A percentile compares a stretch with the other conserved stretches of the same genome.
Evolutionary conservation across 352 stramenopile species (phyloP).

Genomic region (Thraustochytrium sp.): DNA sequence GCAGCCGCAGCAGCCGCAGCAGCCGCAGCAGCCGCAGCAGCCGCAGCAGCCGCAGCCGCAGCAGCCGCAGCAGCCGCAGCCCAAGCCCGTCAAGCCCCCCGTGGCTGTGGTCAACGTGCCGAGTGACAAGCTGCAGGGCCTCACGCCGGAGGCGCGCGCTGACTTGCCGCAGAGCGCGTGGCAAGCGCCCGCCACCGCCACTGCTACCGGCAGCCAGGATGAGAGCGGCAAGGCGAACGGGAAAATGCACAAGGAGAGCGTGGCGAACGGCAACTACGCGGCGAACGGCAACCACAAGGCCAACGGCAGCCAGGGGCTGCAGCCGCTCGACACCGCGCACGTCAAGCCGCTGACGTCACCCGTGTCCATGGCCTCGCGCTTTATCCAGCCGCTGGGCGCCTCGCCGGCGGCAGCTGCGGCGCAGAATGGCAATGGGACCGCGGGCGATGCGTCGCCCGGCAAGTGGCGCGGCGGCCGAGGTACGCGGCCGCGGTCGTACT

Average conservation of each 20-base stretch:
- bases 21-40: background rate
- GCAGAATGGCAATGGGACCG: background rate
- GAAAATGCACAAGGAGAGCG: no score
- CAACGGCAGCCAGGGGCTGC: background rate
- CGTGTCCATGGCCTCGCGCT: constrained; percentile 14
- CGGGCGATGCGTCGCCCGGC: background rate
- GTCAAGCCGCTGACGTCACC: background rate
- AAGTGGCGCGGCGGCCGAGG: background rate
- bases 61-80: background rate
- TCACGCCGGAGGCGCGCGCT: background rate
- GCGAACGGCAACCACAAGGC: no score
- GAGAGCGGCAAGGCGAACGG: no score
- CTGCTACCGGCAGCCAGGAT: no score
- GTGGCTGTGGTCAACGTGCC: background rate
- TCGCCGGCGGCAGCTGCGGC: background rate
- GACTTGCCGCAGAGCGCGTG: background rate
- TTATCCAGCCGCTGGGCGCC: background rate
- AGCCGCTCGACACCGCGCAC: background rate
- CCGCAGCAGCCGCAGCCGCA: background rate
- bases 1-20: background rate
- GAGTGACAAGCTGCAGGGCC: background rate
- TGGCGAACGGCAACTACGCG: background rate
- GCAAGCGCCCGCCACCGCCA: background rate
- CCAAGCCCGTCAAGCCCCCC: no score
- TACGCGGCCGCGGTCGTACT: background rate